Evolutionary conservation across 768 basidiomycete genomes (phyloP).

Genomic region (Serendipita sp.): DNA sequence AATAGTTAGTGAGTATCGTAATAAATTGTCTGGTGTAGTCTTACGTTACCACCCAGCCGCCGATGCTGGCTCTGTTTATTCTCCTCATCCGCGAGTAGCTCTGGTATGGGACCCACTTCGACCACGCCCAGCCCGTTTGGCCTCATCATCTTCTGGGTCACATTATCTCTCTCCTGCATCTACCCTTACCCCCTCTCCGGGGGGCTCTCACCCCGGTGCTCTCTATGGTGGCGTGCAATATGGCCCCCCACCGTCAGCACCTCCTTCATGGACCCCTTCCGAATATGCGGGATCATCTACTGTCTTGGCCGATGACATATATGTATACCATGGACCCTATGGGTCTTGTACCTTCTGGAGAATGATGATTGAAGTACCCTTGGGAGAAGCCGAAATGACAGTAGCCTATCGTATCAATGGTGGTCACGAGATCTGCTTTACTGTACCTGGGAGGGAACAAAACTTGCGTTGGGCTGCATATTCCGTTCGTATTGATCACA

Average conservation of each 20-base stretch:
- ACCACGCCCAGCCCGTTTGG: constrained; percentile 14
- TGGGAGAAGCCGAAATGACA: constrained; percentile 53
- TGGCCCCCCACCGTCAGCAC: not conserved
- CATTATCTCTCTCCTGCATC: not conserved
- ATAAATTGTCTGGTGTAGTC: not conserved
- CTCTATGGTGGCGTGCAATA: constrained; percentile 6
- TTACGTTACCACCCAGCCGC: constrained; percentile 32
- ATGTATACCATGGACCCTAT: constrained; percentile 37
- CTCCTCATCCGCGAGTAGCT: constrained; percentile 50
- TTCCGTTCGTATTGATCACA: constrained; percentile 32
- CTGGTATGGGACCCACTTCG: constrained; percentile 60
- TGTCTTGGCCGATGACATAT: constrained; percentile 53
- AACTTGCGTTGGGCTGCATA: constrained; percentile 88
- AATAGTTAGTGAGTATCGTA: constrained; percentile 59
- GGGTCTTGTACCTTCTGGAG: constrained; percentile 92
- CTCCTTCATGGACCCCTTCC: constrained; percentile 12
- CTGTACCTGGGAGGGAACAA: constrained; percentile 60
- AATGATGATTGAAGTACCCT: constrained; percentile 70
- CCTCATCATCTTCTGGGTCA: not conserved
- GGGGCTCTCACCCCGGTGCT: constrained; percentile 14
- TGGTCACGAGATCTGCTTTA: constrained; percentile 62
- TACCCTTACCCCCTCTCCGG: not conserved
- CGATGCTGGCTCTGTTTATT: constrained; percentile 63
- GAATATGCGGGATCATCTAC: constrained; percentile 23
- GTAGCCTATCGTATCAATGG: constrained; percentile 72